A percentile compares a stretch with the other conserved stretches of the same genome.
Evolutionary conservation across 257 asterid genomes (phyloP).

Genomic region (Voacanga thouarsii): DNA sequence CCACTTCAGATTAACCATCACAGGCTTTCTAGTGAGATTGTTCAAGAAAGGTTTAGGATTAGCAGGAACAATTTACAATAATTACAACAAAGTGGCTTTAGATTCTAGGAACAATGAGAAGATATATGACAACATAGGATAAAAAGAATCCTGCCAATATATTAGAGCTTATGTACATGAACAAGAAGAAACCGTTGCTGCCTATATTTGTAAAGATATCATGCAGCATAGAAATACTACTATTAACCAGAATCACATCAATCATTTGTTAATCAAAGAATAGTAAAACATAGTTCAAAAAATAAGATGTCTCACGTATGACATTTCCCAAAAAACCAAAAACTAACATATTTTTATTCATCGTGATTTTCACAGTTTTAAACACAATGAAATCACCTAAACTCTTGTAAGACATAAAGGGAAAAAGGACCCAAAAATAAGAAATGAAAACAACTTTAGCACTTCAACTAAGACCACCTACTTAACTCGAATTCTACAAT

Average conservation of each 20-base stretch:
- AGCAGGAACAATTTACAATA: constrained; percentile 78
- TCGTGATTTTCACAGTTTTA: too few relatives aligned
- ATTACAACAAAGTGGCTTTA: neutral
- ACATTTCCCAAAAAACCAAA: too few relatives aligned
- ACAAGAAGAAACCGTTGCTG: neutral
- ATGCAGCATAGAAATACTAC: neutral
- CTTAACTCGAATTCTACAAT: neutral
- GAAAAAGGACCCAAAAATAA: neutral
- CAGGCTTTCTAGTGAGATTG: constrained; percentile 92
- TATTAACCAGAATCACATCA: neutral
- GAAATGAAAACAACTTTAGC: neutral
- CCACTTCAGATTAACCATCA: constrained; percentile 96
- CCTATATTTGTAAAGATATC: neutral
- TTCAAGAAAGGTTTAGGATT: constrained; percentile 98
- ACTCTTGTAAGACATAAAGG: neutral
- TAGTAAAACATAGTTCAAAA: neutral
- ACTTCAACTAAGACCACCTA: neutral
- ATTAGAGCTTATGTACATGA: neutral
- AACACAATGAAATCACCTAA: too few relatives aligned
- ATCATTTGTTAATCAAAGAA: neutral
- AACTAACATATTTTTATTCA: too few relatives aligned
- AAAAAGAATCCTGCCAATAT: neutral
- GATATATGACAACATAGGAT: neutral
- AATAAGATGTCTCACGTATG: neutral
- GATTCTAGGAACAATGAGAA: neutral